phyloP scores from a whole-genome alignment of 2,329 filamentous ascomycete genomes.

The Xylariomycetidae sp. region DNA sequence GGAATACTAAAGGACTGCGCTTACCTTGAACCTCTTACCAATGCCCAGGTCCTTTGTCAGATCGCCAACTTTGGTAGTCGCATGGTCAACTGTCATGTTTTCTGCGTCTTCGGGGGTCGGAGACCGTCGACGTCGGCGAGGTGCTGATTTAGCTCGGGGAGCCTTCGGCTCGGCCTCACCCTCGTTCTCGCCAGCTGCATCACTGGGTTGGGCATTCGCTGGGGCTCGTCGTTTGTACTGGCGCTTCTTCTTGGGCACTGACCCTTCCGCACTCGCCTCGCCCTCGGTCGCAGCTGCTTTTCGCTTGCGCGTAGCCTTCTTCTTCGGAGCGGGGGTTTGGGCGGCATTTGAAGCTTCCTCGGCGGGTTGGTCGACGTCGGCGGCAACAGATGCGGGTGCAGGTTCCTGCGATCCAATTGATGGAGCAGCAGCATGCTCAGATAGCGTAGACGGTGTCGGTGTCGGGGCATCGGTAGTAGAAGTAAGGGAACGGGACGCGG shows the following conservation, averaged over 20 bases:
- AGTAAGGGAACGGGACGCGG: too few relatives aligned
- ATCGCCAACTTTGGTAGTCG: constrained; percentile 65
- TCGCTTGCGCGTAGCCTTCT: constrained; percentile 20
- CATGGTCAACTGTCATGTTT: constrained; percentile 55
- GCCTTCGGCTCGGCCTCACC: constrained; percentile 16
- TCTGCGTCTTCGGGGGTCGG: constrained; percentile 61
- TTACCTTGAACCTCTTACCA: constrained; percentile 72
- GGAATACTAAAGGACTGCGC: too few relatives aligned
- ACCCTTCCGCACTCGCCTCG: constrained; percentile 5
- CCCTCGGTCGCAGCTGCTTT: constrained; percentile 14
- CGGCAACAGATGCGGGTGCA: too few relatives aligned
- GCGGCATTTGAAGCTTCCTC: neutral
- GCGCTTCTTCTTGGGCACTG: constrained; percentile 27
- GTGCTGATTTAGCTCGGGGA: constrained; percentile 14
- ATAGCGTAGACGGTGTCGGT: too few relatives aligned
- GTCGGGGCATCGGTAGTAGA: too few relatives aligned
- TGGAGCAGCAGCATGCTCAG: too few relatives aligned
- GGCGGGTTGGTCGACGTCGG: neutral
- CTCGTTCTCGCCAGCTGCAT: constrained; percentile 15
- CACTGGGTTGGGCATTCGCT: constrained; percentile 9
- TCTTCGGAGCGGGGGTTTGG: constrained; percentile 15
- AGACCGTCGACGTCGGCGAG: constrained; percentile 33
- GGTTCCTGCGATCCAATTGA: too few relatives aligned
- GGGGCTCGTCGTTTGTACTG: constrained; percentile 17
- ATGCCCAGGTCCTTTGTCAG: constrained; percentile 63